Evolutionary conservation across 2,329 filamentous ascomycete species (phyloP).

Genomic region (Xylariaceae sp.): DNA sequence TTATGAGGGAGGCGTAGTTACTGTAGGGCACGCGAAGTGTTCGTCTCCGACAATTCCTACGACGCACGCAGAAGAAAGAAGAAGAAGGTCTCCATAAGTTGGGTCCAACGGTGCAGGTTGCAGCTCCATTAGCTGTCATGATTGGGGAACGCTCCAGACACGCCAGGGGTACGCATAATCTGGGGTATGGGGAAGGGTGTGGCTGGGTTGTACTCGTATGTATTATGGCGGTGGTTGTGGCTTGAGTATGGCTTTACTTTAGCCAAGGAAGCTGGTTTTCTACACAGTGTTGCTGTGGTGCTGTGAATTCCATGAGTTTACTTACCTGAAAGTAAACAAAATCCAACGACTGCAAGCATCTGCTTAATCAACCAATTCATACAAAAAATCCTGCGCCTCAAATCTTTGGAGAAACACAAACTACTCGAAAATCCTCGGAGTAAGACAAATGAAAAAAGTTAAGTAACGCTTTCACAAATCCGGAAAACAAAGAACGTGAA

Average conservation of each 20-base stretch:
- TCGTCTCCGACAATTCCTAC: constrained; percentile 14
- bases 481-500: constrained; percentile 6
- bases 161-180: not conserved
- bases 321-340: constrained; percentile 24
- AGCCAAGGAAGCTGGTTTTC: no score
- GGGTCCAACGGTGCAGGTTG: constrained; percentile 15
- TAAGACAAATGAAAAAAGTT: not conserved
- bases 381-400: not conserved
- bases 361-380: not conserved
- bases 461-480: not conserved
- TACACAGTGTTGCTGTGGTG: constrained; percentile 8
- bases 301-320: not conserved
- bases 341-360: not conserved
- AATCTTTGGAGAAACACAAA: not conserved
- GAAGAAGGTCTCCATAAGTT: constrained; percentile 12
- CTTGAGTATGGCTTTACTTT: not conserved
- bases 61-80: constrained; percentile 5
- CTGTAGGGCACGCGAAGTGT: not conserved
- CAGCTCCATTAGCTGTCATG: constrained; percentile 8
- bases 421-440: not conserved
- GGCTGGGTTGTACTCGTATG: not conserved
- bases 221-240: constrained; percentile 10
- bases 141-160: not conserved
- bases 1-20: constrained; percentile 13
- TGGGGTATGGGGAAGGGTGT: not conserved